phyloP scores from a whole-genome alignment of 1,139 yeast genomes.

The Debaryomyces singareniensis region DNA sequence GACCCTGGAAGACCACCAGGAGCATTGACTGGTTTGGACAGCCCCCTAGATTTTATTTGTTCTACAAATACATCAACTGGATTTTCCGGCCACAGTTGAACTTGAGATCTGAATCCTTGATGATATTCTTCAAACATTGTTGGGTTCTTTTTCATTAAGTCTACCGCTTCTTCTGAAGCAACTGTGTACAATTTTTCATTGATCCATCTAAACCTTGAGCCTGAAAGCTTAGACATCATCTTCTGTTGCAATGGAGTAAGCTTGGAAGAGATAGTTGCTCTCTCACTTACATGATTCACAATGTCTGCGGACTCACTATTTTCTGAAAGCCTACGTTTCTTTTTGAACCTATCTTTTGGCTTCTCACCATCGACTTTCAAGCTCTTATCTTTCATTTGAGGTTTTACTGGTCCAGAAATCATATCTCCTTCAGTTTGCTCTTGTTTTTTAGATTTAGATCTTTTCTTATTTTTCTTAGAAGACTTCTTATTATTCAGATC shows the following conservation, averaged over 20 bases:
- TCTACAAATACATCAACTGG: constrained; percentile 86
- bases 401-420: constrained; percentile 5
- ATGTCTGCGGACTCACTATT: constrained; percentile 4
- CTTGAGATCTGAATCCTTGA: constrained; percentile 91
- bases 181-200: constrained; percentile 91
- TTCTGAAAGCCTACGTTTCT: too few species aligned
- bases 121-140: constrained; percentile 90
- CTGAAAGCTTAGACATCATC: constrained; percentile 91
- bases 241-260: constrained; percentile 90
- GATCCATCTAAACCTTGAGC: constrained; percentile 96
- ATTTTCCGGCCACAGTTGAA: constrained; percentile 95
- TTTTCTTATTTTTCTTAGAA: constrained; percentile 23
- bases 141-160: constrained; percentile 74
- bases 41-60: constrained; percentile 54
- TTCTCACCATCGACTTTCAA: constrained; percentile 7
- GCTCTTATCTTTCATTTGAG: constrained; percentile 5
- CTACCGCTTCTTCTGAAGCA: constrained; percentile 68
- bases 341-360: constrained; percentile 1
- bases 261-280: constrained; percentile 19
- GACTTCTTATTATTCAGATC: constrained; percentile 26
- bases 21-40: constrained; percentile 69
- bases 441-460: constrained; percentile 8
- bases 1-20: constrained; percentile 92
- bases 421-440: constrained; percentile 7
- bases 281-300: constrained; percentile 6